phyloP scores from a whole-genome alignment of 2,329 filamentous ascomycete genomes.

The Pyrenophora seminiperda region DNA sequence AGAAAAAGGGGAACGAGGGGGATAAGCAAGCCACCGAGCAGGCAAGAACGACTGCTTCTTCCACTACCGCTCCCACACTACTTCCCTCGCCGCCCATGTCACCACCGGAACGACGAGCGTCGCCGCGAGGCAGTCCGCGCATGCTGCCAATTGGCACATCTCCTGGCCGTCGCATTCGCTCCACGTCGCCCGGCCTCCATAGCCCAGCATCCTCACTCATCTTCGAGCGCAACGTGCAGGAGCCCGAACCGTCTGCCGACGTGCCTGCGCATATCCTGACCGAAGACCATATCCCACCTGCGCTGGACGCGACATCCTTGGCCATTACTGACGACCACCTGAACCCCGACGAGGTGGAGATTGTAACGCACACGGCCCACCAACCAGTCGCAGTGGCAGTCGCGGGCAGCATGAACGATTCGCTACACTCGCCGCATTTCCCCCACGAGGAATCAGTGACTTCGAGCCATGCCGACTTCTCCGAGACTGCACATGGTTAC shows the following conservation, averaged over 20 bases:
- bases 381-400: constrained; percentile 76
- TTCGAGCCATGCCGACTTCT: constrained; percentile 32
- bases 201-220: constrained; percentile 80
- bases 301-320: constrained; percentile 86
- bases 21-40: constrained; percentile 17
- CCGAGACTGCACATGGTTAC: constrained; percentile 68
- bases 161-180: constrained; percentile 67
- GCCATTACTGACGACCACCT: constrained; percentile 87
- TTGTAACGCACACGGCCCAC: constrained; percentile 84
- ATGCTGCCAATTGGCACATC: constrained; percentile 56
- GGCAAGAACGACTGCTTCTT: constrained; percentile 10
- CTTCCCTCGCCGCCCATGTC: constrained; percentile 42
- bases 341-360: constrained; percentile 88
- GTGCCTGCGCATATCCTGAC: constrained; percentile 93
- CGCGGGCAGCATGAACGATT: constrained; percentile 41
- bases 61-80: constrained; percentile 30
- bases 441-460: constrained; percentile 37
- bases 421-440: constrained; percentile 42
- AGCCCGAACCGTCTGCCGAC: constrained; percentile 76
- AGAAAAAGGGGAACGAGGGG: constrained; percentile 39
- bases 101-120: constrained; percentile 34
- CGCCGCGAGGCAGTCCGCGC: constrained; percentile 46
- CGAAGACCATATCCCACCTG: constrained; percentile 90
- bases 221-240: constrained; percentile 94
- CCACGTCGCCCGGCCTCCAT: constrained; percentile 75